phyloP scores from a whole-genome alignment of 2,329 filamentous ascomycete species.

The Trichoderma asperellum region DNA sequence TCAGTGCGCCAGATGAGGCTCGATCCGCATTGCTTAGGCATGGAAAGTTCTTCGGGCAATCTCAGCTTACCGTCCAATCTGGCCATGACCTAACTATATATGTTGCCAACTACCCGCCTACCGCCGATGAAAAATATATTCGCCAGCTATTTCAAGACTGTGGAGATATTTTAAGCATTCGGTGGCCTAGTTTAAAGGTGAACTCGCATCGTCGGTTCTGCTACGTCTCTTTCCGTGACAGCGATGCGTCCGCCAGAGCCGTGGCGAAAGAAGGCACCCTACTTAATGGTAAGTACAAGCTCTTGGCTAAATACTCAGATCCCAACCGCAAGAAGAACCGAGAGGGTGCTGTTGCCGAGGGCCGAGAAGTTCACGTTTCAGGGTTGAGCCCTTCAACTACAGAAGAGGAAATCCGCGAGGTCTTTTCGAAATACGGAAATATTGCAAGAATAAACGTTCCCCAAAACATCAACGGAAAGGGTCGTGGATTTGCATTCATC shows the following conservation, averaged over 20 bases:
- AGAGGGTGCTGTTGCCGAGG: slow-evolving; percentile 80
- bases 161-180: slow-evolving; percentile 81
- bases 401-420: slow-evolving; percentile 69
- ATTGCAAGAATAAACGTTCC: slow-evolving; percentile 75
- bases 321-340: slow-evolving; percentile 77
- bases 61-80: slow-evolving; percentile 72
- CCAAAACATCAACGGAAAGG: slow-evolving; percentile 66
- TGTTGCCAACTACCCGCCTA: slow-evolving; percentile 85
- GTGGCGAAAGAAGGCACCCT: slow-evolving; percentile 72
- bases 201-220: slow-evolving; percentile 91
- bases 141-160: slow-evolving; percentile 71
- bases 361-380: slow-evolving; percentile 79
- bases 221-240: slow-evolving; percentile 84
- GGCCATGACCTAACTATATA: slow-evolving; percentile 82
- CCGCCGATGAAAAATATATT: slow-evolving; percentile 72
- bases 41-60: slow-evolving; percentile 75
- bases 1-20: slow-evolving; percentile 78
- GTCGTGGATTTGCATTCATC: slow-evolving; percentile 79
- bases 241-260: slow-evolving; percentile 70
- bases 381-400: slow-evolving; percentile 65
- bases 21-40: slow-evolving; percentile 79
- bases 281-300: slow-evolving; percentile 68
- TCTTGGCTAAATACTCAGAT: slow-evolving; percentile 83
- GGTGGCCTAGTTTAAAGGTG: slow-evolving; percentile 88
- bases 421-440: slow-evolving; percentile 76